Conservation (phyloP, 257 asterid species). For the Plantago major region DNA sequence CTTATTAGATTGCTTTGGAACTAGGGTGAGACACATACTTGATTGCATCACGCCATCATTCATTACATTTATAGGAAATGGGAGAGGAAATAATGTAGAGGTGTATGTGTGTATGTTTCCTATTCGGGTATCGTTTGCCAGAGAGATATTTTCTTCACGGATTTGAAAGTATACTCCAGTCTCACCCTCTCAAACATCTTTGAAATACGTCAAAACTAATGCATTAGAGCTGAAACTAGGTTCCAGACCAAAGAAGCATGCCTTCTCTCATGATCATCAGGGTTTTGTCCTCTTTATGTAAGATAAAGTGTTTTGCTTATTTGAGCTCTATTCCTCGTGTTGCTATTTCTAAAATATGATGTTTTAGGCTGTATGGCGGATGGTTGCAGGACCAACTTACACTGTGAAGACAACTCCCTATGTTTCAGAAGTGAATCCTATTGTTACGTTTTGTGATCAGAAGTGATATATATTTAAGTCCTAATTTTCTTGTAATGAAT, state of each 20-base stretch:
- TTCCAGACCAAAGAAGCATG: neutral
- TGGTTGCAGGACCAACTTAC: no score
- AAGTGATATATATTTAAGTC: conserved; percentile 1
- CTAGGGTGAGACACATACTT: neutral
- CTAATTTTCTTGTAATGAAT: conserved; percentile 17
- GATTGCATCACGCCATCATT: neutral
- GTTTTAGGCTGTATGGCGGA: no score
- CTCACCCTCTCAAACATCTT: neutral
- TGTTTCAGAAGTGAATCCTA: no score
- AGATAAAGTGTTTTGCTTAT: no score
- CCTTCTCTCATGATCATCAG: no score
- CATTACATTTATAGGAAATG: neutral
- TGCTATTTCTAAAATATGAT: no score
- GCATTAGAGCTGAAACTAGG: neutral
- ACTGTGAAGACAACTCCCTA: no score
- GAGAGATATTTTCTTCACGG: neutral
- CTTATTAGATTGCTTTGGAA: neutral
- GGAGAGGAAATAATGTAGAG: neutral
- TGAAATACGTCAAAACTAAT: neutral
- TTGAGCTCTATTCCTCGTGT: no score
- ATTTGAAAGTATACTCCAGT: neutral
- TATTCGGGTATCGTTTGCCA: neutral
- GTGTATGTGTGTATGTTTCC: neutral
- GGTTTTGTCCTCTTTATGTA: no score
- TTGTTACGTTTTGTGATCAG: neutral